Conservation (phyloP, 305 asterid species). For the Fraxinus platypoda region DNA sequence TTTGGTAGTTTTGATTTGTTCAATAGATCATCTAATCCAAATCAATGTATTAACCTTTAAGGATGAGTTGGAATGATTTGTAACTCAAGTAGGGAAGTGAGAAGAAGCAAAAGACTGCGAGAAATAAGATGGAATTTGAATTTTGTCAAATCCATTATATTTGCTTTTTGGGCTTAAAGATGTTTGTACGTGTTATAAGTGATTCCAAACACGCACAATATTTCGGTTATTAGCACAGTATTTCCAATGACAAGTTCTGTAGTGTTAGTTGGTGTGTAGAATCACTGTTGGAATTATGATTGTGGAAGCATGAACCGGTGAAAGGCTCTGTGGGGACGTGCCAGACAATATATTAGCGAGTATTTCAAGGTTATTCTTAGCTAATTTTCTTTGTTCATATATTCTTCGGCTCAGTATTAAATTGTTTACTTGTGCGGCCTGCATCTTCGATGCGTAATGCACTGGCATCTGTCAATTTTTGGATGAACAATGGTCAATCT, state of each 20-base stretch:
- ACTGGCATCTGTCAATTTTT: conserved; percentile 73
- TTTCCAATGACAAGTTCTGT: neutral
- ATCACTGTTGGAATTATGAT: neutral
- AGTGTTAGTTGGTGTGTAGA: neutral
- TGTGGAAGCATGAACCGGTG: neutral
- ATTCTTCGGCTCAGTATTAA: conserved; percentile 2
- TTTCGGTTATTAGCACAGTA: neutral
- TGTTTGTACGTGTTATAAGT: neutral
- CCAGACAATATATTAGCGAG: neutral
- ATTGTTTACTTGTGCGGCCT: conserved; percentile 54
- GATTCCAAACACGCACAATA: neutral
- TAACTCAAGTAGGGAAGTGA: neutral
- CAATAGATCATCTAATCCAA: neutral
- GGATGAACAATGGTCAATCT: conserved; percentile 80
- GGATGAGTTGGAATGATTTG: neutral
- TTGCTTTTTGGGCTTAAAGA: neutral
- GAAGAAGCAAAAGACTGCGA: neutral
- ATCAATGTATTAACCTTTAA: neutral
- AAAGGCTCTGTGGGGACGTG: neutral
- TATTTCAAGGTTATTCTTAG: neutral
- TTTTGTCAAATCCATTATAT: neutral
- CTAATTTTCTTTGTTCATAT: conserved; percentile 9
- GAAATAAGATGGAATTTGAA: neutral
- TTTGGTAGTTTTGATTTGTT: neutral
- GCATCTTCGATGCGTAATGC: conserved; percentile 63